These are phyloP conservation scores for Karstenula rhodostoma DNA, from an alignment of 2,329 filamentous ascomycete species.

Conservation along the genomic window DNA sequence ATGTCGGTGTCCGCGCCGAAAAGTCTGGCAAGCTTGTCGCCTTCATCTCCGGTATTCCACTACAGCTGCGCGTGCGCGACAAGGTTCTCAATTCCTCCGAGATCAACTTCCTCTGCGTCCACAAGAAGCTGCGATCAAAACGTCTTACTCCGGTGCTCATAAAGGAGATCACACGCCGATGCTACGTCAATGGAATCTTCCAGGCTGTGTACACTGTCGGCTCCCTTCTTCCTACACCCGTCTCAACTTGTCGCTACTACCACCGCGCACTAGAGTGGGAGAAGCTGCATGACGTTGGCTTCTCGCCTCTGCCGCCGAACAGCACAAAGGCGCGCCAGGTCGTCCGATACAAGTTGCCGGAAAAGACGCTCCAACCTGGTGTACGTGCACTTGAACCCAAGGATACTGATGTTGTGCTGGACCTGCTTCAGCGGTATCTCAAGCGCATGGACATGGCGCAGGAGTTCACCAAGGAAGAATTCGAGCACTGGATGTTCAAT, in stretches of 20 bases:
- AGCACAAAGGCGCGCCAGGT: conserved; percentile 89
- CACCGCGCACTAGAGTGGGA: conserved; percentile 94
- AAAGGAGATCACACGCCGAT: conserved; percentile 94
- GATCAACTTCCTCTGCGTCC: conserved; percentile 97
- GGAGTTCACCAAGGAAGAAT: conserved; percentile 79
- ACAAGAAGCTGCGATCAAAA: conserved; percentile 96
- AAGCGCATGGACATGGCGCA: conserved; percentile 84
- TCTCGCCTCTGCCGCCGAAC: conserved; percentile 83
- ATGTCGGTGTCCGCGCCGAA: conserved; percentile 87
- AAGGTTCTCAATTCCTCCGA: conserved; percentile 81
- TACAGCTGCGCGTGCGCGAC: conserved; percentile 80
- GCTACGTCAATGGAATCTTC: conserved; percentile 85
- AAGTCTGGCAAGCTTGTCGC: conserved; percentile 88
- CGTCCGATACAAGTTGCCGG: conserved; percentile 83
- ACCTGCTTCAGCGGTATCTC: conserved; percentile 79
- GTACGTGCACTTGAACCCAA: conserved; percentile 80
- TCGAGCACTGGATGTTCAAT: conserved; percentile 86
- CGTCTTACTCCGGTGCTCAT: conserved; percentile 92
- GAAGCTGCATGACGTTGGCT: conserved; percentile 93
- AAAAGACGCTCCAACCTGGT: conserved; percentile 74
- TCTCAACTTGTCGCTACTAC: conserved; percentile 94
- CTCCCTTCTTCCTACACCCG: conserved; percentile 86
- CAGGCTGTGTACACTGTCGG: conserved; percentile 97
- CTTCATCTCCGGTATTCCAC: conserved; percentile 93
- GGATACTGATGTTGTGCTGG: conserved; percentile 78